phyloP scores from a whole-genome alignment of 2,329 filamentous ascomycete genomes.

The Fusarium succisae region DNA sequence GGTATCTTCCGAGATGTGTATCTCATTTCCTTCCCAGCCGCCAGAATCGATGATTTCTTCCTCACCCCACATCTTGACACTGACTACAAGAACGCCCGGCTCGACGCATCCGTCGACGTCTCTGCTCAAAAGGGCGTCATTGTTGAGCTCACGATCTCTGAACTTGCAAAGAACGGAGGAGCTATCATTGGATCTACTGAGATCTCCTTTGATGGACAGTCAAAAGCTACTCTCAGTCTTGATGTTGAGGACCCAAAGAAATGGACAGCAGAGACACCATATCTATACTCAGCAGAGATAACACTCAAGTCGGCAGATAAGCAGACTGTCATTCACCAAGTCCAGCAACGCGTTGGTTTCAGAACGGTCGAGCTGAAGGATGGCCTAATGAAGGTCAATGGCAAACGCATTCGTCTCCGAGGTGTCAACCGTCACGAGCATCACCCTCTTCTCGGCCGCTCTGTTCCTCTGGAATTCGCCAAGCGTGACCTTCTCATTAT shows the following conservation, averaged over 20 bases:
- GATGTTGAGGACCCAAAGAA: constrained; percentile 64
- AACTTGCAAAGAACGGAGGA: constrained; percentile 43
- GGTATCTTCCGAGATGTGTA: constrained; percentile 74
- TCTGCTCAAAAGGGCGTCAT: constrained; percentile 46
- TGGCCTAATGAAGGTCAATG: constrained; percentile 72
- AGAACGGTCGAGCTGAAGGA: constrained; percentile 70
- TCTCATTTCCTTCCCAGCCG: constrained; percentile 64
- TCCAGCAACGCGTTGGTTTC: constrained; percentile 68
- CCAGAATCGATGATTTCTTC: constrained; percentile 67
- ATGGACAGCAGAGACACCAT: constrained; percentile 75
- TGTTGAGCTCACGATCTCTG: constrained; percentile 55
- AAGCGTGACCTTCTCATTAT: constrained; percentile 70
- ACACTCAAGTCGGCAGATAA: constrained; percentile 55
- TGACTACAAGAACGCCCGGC: constrained; percentile 59
- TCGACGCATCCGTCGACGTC: constrained; percentile 57
- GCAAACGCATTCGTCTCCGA: constrained; percentile 66
- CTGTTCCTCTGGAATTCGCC: constrained; percentile 70
- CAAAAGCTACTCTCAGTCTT: constrained; percentile 54
- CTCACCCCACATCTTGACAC: constrained; percentile 65
- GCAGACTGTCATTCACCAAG: constrained; percentile 49
- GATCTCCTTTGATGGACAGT: constrained; percentile 38
- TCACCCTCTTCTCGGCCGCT: constrained; percentile 69
- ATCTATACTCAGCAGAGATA: constrained; percentile 68
- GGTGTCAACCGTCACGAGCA: constrained; percentile 75
- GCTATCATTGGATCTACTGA: constrained; percentile 49